A percentile compares a stretch with the other conserved stretches of the same genome.
phyloP scores from a whole-genome alignment of 2,329 filamentous ascomycete genomes.

The Colletotrichum brevisporum region DNA sequence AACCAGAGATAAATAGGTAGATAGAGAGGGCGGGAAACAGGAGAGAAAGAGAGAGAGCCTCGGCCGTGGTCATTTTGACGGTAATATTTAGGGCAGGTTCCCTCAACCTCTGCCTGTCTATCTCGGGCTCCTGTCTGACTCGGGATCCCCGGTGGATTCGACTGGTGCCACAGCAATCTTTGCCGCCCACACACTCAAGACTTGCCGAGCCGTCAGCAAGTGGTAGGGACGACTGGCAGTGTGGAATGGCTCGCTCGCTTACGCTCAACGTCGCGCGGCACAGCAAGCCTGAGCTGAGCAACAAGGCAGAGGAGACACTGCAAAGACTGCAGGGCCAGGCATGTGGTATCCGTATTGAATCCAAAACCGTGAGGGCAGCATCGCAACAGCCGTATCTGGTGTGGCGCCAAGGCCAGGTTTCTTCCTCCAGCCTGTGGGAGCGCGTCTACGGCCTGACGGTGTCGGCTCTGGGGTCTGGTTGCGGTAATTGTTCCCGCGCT shows the following conservation, averaged over 20 bases:
- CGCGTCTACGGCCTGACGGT: conserved; percentile 27
- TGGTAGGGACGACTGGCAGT: not conserved
- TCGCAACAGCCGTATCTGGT: conserved; percentile 31
- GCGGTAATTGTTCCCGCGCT: conserved; percentile 40
- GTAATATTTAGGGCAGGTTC: conserved; percentile 26
- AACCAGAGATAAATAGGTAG: too few relatives aligned
- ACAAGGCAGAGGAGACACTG: not conserved
- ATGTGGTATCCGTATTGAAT: conserved; percentile 27
- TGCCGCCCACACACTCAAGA: conserved; percentile 29
- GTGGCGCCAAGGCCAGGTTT: conserved; percentile 32
- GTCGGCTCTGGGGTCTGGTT: conserved; percentile 37
- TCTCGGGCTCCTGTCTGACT: conserved; percentile 37
- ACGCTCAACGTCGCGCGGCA: conserved; percentile 20
- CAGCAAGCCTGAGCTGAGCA: conserved; percentile 10
- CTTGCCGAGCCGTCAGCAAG: conserved; percentile 30
- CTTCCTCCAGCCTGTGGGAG: conserved; percentile 24
- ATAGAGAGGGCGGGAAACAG: too few relatives aligned
- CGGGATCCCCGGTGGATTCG: conserved; percentile 37
- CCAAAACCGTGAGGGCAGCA: conserved; percentile 8
- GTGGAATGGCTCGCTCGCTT: conserved; percentile 10
- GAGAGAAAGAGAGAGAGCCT: too few relatives aligned
- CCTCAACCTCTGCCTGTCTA: conserved; percentile 33
- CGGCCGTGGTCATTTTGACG: not conserved
- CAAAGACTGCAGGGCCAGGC: conserved; percentile 3
- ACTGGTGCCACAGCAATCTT: conserved; percentile 40